Percentiles rank a stretch among this genome's conserved stretches.
These are phyloP conservation scores for Acacia acuminata DNA, from an alignment of 306 rosid genomes.

Conservation along the genomic window DNA sequence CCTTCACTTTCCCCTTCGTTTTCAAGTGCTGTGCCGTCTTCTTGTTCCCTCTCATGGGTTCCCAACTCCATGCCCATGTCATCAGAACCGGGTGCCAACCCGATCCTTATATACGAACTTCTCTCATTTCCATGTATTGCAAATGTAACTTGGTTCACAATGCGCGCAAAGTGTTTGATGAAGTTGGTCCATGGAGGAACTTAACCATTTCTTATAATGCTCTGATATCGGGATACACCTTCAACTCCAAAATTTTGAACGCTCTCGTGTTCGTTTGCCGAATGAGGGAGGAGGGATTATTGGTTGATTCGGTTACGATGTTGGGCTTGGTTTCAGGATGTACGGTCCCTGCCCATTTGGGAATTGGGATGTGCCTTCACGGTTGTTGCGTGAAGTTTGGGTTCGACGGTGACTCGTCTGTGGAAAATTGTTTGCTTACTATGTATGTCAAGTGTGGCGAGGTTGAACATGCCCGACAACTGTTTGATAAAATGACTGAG, in stretches of 20 bases:
- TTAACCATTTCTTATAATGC: slow-evolving; percentile 71
- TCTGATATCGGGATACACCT: slow-evolving; percentile 67
- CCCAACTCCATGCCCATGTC: slow-evolving; percentile 69
- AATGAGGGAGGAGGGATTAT: slow-evolving; percentile 52
- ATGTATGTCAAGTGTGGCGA: slow-evolving; percentile 81
- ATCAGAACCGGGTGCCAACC: slow-evolving; percentile 66
- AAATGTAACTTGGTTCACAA: slow-evolving; percentile 28
- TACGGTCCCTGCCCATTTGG: slow-evolving; percentile 39
- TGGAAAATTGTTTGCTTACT: slow-evolving; percentile 69
- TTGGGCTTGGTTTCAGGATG: slow-evolving; percentile 71
- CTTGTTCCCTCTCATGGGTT: slow-evolving; percentile 55
- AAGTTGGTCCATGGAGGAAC: slow-evolving; percentile 40
- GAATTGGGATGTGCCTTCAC: slow-evolving; percentile 60
- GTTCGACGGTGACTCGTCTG: slow-evolving; percentile 49
- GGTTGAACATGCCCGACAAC: slow-evolving; percentile 45
- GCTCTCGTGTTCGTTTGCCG: slow-evolving; percentile 50
- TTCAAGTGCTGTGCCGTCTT: slow-evolving; percentile 85
- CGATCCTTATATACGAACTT: slow-evolving; percentile 78
- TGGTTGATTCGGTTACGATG: slow-evolving; percentile 65
- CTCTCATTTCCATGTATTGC: slow-evolving; percentile 69
- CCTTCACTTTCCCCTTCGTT: slow-evolving; percentile 80
- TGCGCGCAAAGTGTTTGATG: slow-evolving; percentile 80
- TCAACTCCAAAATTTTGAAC: slow-evolving; percentile 42
- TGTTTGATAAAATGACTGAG: slow-evolving; percentile 64
- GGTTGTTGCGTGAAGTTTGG: slow-evolving; percentile 51